A percentile compares a stretch with the other conserved stretches of the same genome.
phyloP scores from a whole-genome alignment of 345 rosid genomes.

The Linum tenue region DNA sequence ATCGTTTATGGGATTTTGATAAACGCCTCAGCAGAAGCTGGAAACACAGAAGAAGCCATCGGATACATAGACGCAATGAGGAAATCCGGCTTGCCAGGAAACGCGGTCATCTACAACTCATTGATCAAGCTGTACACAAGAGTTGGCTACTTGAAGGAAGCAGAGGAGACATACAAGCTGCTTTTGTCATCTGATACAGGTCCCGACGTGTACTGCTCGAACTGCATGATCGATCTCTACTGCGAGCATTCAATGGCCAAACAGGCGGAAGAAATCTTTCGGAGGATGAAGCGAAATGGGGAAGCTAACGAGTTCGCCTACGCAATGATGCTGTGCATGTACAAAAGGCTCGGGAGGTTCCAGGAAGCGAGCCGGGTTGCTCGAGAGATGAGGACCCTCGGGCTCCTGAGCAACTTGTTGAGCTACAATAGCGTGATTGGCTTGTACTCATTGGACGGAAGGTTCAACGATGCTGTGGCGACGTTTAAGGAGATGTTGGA shows the following conservation, averaged over 20 bases:
- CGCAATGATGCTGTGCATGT: constrained; percentile 84
- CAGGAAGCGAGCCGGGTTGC: constrained; percentile 63
- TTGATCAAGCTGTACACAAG: constrained; percentile 80
- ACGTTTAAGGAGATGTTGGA: constrained; percentile 62
- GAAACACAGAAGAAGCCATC: constrained; percentile 53
- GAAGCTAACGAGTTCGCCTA: constrained; percentile 71
- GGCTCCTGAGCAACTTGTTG: constrained; percentile 47
- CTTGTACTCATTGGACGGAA: constrained; percentile 59
- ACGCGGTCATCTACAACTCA: constrained; percentile 51
- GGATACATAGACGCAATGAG: constrained; percentile 51
- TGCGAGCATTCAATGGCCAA: constrained; percentile 57
- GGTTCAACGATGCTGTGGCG: constrained; percentile 49
- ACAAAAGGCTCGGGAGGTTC: constrained; percentile 61
- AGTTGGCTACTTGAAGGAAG: constrained; percentile 69
- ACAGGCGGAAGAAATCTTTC: constrained; percentile 52
- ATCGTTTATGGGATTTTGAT: constrained; percentile 70
- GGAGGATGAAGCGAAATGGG: constrained; percentile 46
- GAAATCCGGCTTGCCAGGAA: constrained; percentile 49
- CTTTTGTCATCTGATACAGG: constrained; percentile 30
- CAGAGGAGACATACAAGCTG: constrained; percentile 55
- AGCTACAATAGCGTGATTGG: constrained; percentile 64
- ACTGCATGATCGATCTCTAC: constrained; percentile 86
- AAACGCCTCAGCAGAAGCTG: constrained; percentile 71
- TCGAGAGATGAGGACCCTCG: constrained; percentile 51
- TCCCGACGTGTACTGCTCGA: constrained; percentile 56